phyloP scores from a whole-genome alignment of 2,329 filamentous ascomycete species.

The Metarhizium anisopliae region DNA sequence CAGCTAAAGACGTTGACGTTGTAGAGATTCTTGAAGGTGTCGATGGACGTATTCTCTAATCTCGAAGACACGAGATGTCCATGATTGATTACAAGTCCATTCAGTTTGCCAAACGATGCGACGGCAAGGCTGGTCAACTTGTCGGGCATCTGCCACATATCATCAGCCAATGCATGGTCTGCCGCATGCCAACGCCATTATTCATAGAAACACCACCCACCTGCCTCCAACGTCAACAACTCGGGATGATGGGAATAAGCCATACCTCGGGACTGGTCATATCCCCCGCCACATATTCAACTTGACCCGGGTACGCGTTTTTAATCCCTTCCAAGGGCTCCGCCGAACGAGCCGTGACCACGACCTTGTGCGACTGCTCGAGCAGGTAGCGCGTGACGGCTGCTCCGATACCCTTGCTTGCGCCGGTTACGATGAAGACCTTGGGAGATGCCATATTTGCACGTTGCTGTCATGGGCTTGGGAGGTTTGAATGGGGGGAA shows the following conservation, averaged over 20 bases:
- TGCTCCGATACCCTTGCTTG: constrained; percentile 54
- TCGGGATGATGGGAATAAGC: background rate
- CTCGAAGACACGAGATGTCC: constrained; percentile 70
- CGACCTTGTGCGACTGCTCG: constrained; percentile 44
- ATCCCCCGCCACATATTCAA: constrained; percentile 48
- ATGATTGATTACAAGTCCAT: constrained; percentile 84
- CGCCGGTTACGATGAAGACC: constrained; percentile 61
- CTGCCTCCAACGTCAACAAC: background rate
- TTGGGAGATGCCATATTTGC: constrained; percentile 34
- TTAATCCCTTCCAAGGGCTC: constrained; percentile 42
- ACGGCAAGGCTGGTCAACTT: constrained; percentile 58
- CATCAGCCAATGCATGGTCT: background rate
- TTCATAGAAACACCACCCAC: background rate
- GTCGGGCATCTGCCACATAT: constrained; percentile 37
- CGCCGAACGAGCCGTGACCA: constrained; percentile 47
- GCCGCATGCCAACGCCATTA: too few species aligned
- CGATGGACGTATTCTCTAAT: constrained; percentile 56
- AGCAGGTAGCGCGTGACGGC: constrained; percentile 45
- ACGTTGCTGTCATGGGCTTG: too few species aligned
- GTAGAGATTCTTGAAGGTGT: constrained; percentile 68
- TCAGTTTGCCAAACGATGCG: constrained; percentile 60
- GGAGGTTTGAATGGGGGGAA: too few species aligned
- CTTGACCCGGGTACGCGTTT: constrained; percentile 39
- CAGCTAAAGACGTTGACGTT: constrained; percentile 84
- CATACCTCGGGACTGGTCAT: constrained; percentile 42